Conservation (phyloP, 257 asterid genomes). For the Rauvolfia tetraphylla region DNA sequence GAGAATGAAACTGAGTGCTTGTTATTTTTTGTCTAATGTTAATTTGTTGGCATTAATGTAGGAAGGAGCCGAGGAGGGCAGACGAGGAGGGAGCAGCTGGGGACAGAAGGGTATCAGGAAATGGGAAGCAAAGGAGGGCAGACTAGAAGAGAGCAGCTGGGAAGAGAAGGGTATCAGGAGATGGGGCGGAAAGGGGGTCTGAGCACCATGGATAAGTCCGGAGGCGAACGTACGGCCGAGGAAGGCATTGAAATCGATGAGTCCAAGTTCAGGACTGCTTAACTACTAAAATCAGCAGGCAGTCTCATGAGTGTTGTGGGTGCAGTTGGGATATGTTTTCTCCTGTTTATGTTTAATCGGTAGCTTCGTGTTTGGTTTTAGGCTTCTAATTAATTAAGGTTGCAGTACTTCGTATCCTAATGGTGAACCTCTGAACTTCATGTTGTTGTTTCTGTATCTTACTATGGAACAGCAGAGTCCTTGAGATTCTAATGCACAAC, state of each 20-base stretch:
- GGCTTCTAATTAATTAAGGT: too few species aligned
- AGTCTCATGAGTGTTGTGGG: too few species aligned
- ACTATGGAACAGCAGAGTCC: too few species aligned
- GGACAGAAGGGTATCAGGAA: conserved; percentile 69
- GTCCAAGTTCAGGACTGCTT: conserved; percentile 35
- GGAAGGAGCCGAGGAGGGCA: conserved; percentile 80
- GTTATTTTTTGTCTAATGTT: neutral
- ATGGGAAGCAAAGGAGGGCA: conserved; percentile 68
- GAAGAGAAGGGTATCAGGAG: conserved; percentile 54
- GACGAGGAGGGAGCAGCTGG: conserved; percentile 60
- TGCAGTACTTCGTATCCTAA: too few species aligned
- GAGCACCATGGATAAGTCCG: conserved; percentile 45
- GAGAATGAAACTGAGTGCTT: neutral
- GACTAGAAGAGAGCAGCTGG: conserved; percentile 56
- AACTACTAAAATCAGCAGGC: neutral
- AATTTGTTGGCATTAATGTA: neutral
- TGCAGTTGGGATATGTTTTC: neutral
- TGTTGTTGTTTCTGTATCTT: too few species aligned
- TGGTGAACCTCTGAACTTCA: too few species aligned
- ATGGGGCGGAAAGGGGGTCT: conserved; percentile 67
- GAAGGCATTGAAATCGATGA: conserved; percentile 41
- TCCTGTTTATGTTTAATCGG: neutral
- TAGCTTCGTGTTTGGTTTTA: too few species aligned
- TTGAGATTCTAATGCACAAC: too few species aligned
- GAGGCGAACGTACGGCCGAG: conserved; percentile 43